A percentile compares a stretch with the other conserved stretches of the same genome.
Conservation (phyloP, 2,329 filamentous ascomycete genomes). For the Botrytis fabae region DNA sequence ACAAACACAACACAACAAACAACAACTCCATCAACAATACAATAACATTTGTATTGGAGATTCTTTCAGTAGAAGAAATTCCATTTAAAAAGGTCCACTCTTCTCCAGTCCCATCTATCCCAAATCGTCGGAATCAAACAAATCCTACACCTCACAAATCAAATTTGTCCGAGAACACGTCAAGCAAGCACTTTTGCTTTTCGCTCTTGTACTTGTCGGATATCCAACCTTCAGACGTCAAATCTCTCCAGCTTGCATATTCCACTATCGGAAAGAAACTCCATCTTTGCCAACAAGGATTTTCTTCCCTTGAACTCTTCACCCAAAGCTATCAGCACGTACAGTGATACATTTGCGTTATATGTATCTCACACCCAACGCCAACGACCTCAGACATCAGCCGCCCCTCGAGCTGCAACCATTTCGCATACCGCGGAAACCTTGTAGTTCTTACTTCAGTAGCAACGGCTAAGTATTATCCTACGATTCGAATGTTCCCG, state of each 20-base stretch:
- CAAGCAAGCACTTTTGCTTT: conserved; percentile 6
- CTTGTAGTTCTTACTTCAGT: conserved; percentile 84
- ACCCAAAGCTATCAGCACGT: conserved; percentile 39
- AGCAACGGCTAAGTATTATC: conserved; percentile 78
- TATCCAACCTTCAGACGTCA: background rate
- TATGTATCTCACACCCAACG: conserved; percentile 51
- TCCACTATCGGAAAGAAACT: background rate
- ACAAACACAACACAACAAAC: background rate
- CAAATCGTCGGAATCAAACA: background rate
- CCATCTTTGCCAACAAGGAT: conserved; percentile 1
- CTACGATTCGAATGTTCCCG: conserved; percentile 38
- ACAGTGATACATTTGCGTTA: conserved; percentile 39
- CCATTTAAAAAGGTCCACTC: background rate
- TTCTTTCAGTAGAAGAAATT: background rate
- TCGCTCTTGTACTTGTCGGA: background rate
- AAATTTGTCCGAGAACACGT: background rate
- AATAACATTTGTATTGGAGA: conserved; percentile 1
- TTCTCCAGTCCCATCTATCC: background rate
- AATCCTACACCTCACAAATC: background rate
- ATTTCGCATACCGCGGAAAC: conserved; percentile 95
- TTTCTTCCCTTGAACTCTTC: conserved; percentile 28
- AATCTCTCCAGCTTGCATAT: background rate
- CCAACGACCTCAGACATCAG: conserved; percentile 91
- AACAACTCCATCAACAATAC: conserved; percentile 9
- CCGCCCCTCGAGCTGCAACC: conserved; percentile 93